phyloP scores from a whole-genome alignment of 768 basidiomycete species.

The Rhodosporidiobolus odoratus region DNA sequence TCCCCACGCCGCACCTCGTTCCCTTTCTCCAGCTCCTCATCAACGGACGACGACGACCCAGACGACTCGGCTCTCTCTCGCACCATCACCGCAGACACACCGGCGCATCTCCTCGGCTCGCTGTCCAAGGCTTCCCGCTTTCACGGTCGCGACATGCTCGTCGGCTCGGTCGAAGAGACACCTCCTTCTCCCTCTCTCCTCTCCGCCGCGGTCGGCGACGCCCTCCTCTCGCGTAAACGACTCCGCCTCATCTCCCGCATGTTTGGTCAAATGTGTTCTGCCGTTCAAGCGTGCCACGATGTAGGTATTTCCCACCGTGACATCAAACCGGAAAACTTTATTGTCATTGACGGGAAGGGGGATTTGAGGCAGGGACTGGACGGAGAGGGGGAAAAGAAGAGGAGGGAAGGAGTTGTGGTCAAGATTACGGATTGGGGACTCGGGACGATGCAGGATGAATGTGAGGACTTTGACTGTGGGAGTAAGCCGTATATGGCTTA shows the following conservation, averaged over 20 bases:
- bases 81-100: conserved; percentile 43
- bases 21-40: conserved; percentile 2
- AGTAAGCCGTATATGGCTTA: conserved; percentile 99
- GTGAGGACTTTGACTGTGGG: conserved; percentile 95
- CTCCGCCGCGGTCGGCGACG: conserved; percentile 55
- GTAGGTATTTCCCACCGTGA: conserved; percentile 89
- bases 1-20: background rate
- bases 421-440: conserved; percentile 96
- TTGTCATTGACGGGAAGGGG: conserved; percentile 73
- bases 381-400: conserved; percentile 23
- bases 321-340: conserved; percentile 99
- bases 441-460: conserved; percentile 79
- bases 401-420: conserved; percentile 82
- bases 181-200: conserved; percentile 92
- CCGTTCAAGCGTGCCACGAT: conserved; percentile 88
- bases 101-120: conserved; percentile 40
- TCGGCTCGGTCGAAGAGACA: conserved; percentile 49
- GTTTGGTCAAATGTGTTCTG: conserved; percentile 99
- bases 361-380: conserved; percentile 19
- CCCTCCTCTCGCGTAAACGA: conserved; percentile 77
- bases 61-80: conserved; percentile 41
- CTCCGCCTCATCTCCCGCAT: conserved; percentile 90
- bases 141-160: background rate
- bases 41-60: conserved; percentile 21
- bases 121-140: background rate